Conservation (phyloP, 805 yeast species). For the Kluyveromyces lactis region DNA sequence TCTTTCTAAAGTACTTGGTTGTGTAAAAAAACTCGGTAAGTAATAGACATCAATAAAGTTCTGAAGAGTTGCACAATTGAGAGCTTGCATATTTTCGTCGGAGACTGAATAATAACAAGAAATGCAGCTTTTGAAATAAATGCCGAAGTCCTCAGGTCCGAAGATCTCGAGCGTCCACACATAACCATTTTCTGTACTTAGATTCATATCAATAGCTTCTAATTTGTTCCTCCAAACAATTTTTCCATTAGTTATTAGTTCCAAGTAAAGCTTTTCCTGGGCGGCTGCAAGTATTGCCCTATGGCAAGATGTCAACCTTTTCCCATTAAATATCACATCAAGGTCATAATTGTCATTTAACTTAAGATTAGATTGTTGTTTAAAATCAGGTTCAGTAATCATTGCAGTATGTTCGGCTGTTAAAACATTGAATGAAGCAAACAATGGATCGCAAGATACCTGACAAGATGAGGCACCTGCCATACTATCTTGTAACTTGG, state of each 20-base stretch:
- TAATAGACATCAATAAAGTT: not conserved
- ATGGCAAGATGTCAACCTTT: constrained; percentile 15
- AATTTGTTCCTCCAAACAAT: constrained; percentile 7
- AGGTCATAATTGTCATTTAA: not conserved
- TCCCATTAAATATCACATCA: constrained; percentile 16
- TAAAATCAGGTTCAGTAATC: no score
- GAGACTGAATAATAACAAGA: not conserved
- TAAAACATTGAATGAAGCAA: constrained; percentile 58
- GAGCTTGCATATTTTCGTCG: not conserved
- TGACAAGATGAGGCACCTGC: constrained; percentile 28
- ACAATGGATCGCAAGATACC: constrained; percentile 59
- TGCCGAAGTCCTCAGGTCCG: not conserved
- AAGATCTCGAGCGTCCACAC: not conserved
- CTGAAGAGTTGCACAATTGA: not conserved
- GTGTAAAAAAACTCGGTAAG: not conserved
- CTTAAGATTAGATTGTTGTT: not conserved
- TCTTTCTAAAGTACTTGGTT: not conserved
- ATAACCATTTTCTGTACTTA: not conserved
- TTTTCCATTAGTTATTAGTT: constrained; percentile 3
- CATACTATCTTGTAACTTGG: constrained; percentile 23
- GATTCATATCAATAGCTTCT: not conserved
- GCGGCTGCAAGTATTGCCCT: constrained; percentile 14
- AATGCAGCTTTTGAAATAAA: constrained; percentile 1
- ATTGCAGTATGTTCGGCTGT: not conserved
- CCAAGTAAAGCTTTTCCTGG: constrained; percentile 9